Conservation (phyloP, 2,329 filamentous ascomycete species). For the Venturia asperata region DNA sequence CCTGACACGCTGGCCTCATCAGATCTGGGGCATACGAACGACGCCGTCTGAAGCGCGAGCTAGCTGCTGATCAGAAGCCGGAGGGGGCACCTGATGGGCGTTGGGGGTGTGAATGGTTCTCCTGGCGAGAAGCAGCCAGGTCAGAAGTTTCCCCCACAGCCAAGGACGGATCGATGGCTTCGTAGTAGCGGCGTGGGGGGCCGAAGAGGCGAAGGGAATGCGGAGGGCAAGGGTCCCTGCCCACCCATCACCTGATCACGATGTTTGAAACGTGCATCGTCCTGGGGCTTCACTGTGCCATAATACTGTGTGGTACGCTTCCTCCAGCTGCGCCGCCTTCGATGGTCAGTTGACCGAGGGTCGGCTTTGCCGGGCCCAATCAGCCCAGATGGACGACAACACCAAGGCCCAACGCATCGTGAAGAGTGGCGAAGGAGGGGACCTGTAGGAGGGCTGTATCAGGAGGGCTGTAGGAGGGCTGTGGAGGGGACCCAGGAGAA, state of each 20-base stretch:
- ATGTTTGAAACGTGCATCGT: background rate
- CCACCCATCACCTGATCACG: constrained; percentile 1
- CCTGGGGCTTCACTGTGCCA: background rate
- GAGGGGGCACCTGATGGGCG: background rate
- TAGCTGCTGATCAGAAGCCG: constrained; percentile 3
- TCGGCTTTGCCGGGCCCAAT: background rate
- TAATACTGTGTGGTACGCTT: background rate
- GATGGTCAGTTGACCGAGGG: background rate
- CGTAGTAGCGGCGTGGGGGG: constrained; percentile 12
- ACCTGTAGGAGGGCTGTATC: too few species aligned
- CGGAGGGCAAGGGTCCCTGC: background rate
- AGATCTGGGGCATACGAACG: constrained; percentile 3
- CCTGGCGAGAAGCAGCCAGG: background rate
- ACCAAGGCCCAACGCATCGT: constrained; percentile 9
- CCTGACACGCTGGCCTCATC: constrained; percentile 1
- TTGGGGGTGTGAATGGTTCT: background rate
- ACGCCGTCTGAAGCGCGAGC: constrained; percentile 8
- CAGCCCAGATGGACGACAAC: constrained; percentile 8
- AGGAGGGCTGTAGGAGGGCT: too few species aligned
- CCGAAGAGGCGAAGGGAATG: background rate
- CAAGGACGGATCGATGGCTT: constrained; percentile 8
- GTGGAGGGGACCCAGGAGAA: background rate
- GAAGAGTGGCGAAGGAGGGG: too few species aligned
- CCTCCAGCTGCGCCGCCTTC: constrained; percentile 6
- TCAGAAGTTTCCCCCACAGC: background rate